Evolutionary conservation across 1,139 yeast genomes (phyloP).

Genomic region (Williopsis jadinii): DNA sequence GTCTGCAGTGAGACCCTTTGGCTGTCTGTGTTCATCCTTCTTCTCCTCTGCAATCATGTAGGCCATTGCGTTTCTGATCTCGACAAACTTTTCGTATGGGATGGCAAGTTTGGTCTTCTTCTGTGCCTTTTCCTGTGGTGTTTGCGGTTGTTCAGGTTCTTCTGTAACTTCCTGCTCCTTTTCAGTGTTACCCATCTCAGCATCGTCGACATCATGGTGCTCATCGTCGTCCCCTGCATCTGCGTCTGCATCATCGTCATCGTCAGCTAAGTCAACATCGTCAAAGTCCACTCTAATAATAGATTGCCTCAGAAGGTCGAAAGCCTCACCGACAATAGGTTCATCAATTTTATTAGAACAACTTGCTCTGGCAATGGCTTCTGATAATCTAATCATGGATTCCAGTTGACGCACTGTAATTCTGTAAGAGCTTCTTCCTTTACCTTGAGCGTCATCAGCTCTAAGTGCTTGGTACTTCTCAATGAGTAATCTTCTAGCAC

Average conservation of each 20-base stretch:
- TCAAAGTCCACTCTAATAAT: conserved; percentile 93
- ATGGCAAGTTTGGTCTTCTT: conserved; percentile 42
- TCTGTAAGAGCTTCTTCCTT: conserved; percentile 81
- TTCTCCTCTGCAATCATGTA: conserved; percentile 55
- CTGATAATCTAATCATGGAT: conserved; percentile 86
- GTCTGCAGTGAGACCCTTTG: conserved; percentile 59
- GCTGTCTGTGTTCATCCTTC: conserved; percentile 25
- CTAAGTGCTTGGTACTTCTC: conserved; percentile 81
- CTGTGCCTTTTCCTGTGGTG: conserved; percentile 11
- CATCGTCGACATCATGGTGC: conserved; percentile 2
- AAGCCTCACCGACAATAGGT: conserved; percentile 88
- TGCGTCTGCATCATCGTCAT: conserved; percentile 32
- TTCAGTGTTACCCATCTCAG: not conserved
- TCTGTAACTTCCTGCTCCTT: not conserved
- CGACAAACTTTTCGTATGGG: conserved; percentile 79
- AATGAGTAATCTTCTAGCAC: conserved; percentile 74
- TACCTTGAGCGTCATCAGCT: conserved; percentile 87
- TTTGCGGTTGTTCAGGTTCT: conserved; percentile 9
- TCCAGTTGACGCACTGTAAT: conserved; percentile 97
- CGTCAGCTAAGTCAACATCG: conserved; percentile 81
- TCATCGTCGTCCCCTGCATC: conserved; percentile 9
- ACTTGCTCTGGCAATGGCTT: conserved; percentile 96
- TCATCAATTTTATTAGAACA: conserved; percentile 89
- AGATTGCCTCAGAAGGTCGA: conserved; percentile 81
- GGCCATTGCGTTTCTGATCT: conserved; percentile 77